Base-by-base conservation (phyloP, 2,329 filamentous ascomycete species). In the Penicillium sp. region DNA sequence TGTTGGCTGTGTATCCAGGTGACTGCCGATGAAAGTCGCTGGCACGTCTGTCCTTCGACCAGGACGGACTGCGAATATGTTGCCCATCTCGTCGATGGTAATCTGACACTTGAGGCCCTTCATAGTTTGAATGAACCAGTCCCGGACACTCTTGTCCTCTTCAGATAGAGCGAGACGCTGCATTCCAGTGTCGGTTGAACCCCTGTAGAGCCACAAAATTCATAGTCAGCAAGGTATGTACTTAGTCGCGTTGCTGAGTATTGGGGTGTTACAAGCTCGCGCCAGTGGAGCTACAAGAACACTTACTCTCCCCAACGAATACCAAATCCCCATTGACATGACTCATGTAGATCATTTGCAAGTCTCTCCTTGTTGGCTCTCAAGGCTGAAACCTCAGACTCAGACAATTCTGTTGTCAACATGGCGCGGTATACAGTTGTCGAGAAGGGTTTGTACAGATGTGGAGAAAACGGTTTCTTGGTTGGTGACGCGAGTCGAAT, bases 1-100 rank as follows among this genome's bases (percentile, higher is more conserved):
- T 76, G 71, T 74, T 1, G 85, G 84, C 61, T 87, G 86, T 0
- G 85, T 87, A 65, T 89, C 87, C 2, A 89, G 70, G 70, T 92
- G 89, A 7, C 85, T 89, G 1, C 89, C 89, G 27, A 85, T 87
- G 60, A 86, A 90, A 1, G 87, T 89, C 1, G 89, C 82, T 9
- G 84, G 79, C 2, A 83, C 83, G 26, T 83, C 79, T 19, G 80
- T 76, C 51, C 76, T 74, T 55, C 82, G 76, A 1, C 90, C 90
- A 3, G 86, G 83, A 3, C 87, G 82, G 3, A 90, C 79, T 1
- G 90, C 89, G 69, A 93, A 95, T 59, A 89, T 89, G 64, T 93
- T 95, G 21, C 90, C 90, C 84, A 93, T 92, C 26, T 84, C 79
- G 69, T 95, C 90, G 1, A 91, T 74, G 0, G 82, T 87, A 8